phyloP scores from a whole-genome alignment of 176 grass and related monocot species.

The Triticum dicoccoides region DNA sequence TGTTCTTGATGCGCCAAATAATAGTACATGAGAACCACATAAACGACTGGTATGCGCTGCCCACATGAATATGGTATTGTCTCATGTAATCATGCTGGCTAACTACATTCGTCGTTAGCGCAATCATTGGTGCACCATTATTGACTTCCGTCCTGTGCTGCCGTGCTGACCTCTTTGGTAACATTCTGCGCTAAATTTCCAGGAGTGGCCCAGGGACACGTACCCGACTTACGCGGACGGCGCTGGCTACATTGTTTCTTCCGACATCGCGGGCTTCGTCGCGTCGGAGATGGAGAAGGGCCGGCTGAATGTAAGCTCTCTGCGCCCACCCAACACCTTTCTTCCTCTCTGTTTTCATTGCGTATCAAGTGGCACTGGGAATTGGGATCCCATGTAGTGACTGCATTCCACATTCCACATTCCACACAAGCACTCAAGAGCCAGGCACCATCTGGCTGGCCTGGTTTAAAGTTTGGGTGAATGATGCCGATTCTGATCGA shows the following conservation, averaged over 20 bases:
- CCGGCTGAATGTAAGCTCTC: slow-evolving; percentile 47
- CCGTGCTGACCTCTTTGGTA: slow-evolving; percentile 15
- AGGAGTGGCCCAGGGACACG: slow-evolving; percentile 59
- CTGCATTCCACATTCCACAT: background rate
- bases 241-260: slow-evolving; percentile 69
- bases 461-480: no score
- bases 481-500: background rate
- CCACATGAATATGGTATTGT: slow-evolving; percentile 24
- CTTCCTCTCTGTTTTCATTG: background rate
- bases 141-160: slow-evolving; percentile 17
- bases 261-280: slow-evolving; percentile 59
- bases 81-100: slow-evolving; percentile 13
- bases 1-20: background rate
- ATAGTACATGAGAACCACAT: slow-evolving; percentile 8
- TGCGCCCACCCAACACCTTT: background rate
- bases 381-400: background rate
- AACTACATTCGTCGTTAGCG: background rate
- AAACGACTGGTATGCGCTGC: background rate
- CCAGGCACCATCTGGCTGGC: background rate
- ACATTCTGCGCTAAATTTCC: slow-evolving; percentile 30
- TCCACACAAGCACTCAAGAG: background rate
- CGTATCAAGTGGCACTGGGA: slow-evolving; percentile 3
- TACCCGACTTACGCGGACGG: slow-evolving; percentile 72
- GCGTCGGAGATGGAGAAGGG: slow-evolving; percentile 46
- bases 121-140: slow-evolving; percentile 7